Evolutionary conservation across 257 asterid species (phyloP).

Genomic region (Nemophila menziesii): DNA sequence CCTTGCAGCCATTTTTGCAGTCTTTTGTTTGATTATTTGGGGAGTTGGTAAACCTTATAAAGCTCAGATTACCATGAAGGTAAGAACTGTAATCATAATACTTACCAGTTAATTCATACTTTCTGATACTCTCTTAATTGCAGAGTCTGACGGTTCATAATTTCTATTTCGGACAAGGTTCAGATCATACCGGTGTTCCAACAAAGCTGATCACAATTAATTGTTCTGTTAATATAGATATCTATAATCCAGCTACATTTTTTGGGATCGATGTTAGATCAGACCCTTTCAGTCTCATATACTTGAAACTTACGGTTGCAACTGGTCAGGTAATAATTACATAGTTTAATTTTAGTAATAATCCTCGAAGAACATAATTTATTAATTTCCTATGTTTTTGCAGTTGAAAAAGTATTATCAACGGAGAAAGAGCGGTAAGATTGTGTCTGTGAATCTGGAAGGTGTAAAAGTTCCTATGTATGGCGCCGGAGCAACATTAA

Average conservation of each 20-base stretch:
- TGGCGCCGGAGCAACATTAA: slow-evolving; percentile 42
- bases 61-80: slow-evolving; percentile 40
- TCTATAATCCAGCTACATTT: slow-evolving; percentile 50
- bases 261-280: slow-evolving; percentile 50
- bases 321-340: slow-evolving; percentile 62
- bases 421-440: slow-evolving; percentile 31
- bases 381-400: background rate
- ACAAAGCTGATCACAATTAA: slow-evolving; percentile 43
- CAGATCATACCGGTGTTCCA: slow-evolving; percentile 64
- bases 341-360: too few relatives aligned
- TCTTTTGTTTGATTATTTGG: slow-evolving; percentile 38
- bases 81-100: slow-evolving; percentile 5
- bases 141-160: slow-evolving; percentile 35
- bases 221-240: slow-evolving; percentile 36
- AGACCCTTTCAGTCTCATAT: slow-evolving; percentile 32
- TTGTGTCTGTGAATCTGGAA: slow-evolving; percentile 24
- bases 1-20: slow-evolving; percentile 16
- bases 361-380: background rate
- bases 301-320: slow-evolving; percentile 41
- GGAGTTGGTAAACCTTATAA: slow-evolving; percentile 31
- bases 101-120: background rate
- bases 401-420: slow-evolving; percentile 52
- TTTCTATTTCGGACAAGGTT: slow-evolving; percentile 40
- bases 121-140: background rate
- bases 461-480: slow-evolving; percentile 52